Base-by-base conservation (phyloP, 164 flowering plant species). In the Annona squamosa region DNA sequence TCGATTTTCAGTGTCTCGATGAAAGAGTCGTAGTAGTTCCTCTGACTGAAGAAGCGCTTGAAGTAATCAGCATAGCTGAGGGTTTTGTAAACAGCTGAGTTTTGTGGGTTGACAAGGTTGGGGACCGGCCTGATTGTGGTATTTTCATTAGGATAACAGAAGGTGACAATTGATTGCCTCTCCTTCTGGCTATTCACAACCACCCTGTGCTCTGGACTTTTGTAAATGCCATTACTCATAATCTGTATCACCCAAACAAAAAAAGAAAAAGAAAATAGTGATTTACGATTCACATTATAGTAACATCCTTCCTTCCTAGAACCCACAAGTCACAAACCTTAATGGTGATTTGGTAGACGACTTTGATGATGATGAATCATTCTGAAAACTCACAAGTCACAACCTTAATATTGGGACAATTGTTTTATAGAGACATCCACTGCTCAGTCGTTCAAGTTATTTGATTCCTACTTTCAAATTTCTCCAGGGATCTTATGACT, bases 221-320 rank as follows among this genome's bases (percentile, higher is more conserved):
- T 43, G 76, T 67, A 67, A 13, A 43, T 67, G 44, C 76, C 76
- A 68, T 74, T 74, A 66, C 75, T 73, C 69, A 73, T 65, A 0
- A 73, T 42, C 75, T 73, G 75, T 45, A 73, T 13, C 26, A 65
- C 52, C 69, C 59, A 72, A 37, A 5, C 46, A 26, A 26, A 26
- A 26, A 2, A 56, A 56, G 16, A 16, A 56, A 56, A 6, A n/a
- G n/a, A 48, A 1, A 18, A 26, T 48, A 18, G 18, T 42, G 26
- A 3, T 19, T n/a, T 5, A 3, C 16, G 12, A 42, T 70, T 16
- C 65, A 63, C 17, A 13, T 4, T 2, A 63, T 10, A 1, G 65
- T 1, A 16, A 63, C 1, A 63, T 63, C 5, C 26, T 26, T 26
- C 37, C 37, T 26, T 26, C 37, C 37, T 26, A 26, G 37, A 26